Percentiles rank a stretch among this genome's conserved stretches.
Evolutionary conservation across 106 monocot genomes (phyloP).

Genomic region (Agapanthus africanus): DNA sequence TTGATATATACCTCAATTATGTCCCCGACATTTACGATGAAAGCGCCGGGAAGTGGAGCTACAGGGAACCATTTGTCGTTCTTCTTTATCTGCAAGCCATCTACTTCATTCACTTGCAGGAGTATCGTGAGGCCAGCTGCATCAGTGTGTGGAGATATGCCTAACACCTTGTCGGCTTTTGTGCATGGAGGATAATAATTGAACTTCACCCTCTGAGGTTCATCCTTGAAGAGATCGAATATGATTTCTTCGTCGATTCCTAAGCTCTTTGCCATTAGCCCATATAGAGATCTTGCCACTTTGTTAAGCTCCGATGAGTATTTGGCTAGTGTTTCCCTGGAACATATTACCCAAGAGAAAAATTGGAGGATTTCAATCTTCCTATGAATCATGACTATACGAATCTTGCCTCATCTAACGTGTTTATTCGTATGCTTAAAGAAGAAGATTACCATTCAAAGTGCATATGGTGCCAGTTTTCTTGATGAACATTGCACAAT

Average conservation of each 20-base stretch:
- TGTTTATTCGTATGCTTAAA: too few species aligned
- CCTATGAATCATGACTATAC: too few species aligned
- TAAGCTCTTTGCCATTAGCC: too few species aligned
- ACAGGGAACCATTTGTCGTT: constrained; percentile 29
- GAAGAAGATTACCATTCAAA: too few species aligned
- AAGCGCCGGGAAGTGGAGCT: constrained; percentile 19
- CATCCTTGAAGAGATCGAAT: neutral
- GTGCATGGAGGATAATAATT: constrained; percentile 51
- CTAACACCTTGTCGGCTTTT: constrained; percentile 26
- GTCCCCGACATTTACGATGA: constrained; percentile 9
- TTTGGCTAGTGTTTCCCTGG: neutral
- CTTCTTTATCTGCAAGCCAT: constrained; percentile 44
- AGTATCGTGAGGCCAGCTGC: constrained; percentile 21
- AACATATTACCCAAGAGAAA: neutral
- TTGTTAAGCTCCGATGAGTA: constrained; percentile 18
- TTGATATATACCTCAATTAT: too few species aligned
- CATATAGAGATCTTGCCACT: too few species aligned
- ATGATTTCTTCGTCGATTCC: neutral
- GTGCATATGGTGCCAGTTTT: too few species aligned
- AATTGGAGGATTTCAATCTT: too few species aligned
- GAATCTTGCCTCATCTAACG: too few species aligned
- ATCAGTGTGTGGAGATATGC: constrained; percentile 43
- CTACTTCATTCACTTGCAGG: constrained; percentile 33
- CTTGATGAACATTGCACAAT: too few species aligned
- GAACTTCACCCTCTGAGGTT: constrained; percentile 29